A percentile compares a stretch with the other conserved stretches of the same genome.
phyloP scores from a whole-genome alignment of 768 basidiomycete species.

The Nidularia sp. region DNA sequence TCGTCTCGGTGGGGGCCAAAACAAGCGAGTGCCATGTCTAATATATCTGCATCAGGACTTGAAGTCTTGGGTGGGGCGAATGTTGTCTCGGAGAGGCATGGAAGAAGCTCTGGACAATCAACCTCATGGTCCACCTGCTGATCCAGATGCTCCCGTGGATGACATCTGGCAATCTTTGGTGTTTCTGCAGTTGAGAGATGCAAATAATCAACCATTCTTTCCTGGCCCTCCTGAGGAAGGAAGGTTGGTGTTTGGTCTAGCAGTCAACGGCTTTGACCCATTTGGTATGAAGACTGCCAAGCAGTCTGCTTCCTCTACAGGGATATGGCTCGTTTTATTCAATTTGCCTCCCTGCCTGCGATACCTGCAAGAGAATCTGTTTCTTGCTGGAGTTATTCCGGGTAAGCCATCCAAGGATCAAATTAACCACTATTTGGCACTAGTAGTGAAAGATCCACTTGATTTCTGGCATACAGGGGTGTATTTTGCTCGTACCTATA shows the following conservation, averaged over 20 bases:
- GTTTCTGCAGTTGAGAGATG: conserved; percentile 11
- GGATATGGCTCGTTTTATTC: conserved; percentile 21
- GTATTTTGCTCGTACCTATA: conserved; percentile 16
- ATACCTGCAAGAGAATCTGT: conserved; percentile 35
- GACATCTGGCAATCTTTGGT: conserved; percentile 16
- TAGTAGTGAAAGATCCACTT: conserved; percentile 29
- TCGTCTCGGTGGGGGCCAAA: neutral
- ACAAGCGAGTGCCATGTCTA: conserved; percentile 2
- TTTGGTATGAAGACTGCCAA: conserved; percentile 18
- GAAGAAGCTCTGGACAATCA: conserved; percentile 15
- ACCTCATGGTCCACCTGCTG: neutral
- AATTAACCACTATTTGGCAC: conserved; percentile 27
- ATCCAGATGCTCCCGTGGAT: neutral
- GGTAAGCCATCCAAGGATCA: conserved; percentile 28
- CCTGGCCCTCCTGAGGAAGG: conserved; percentile 10
- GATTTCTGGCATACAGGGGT: conserved; percentile 25
- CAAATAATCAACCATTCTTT: conserved; percentile 14
- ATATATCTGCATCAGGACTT: conserved; percentile 16
- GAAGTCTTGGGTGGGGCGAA: conserved; percentile 17
- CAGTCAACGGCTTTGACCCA: conserved; percentile 22
- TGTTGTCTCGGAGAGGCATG: conserved; percentile 18
- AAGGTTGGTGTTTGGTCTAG: conserved; percentile 15
- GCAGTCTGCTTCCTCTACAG: conserved; percentile 14
- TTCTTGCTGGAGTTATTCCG: conserved; percentile 35
- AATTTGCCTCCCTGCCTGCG: conserved; percentile 29